Base-by-base conservation (phyloP, 1,139 yeast species). In the Saccharomyces hybrid region DNA sequence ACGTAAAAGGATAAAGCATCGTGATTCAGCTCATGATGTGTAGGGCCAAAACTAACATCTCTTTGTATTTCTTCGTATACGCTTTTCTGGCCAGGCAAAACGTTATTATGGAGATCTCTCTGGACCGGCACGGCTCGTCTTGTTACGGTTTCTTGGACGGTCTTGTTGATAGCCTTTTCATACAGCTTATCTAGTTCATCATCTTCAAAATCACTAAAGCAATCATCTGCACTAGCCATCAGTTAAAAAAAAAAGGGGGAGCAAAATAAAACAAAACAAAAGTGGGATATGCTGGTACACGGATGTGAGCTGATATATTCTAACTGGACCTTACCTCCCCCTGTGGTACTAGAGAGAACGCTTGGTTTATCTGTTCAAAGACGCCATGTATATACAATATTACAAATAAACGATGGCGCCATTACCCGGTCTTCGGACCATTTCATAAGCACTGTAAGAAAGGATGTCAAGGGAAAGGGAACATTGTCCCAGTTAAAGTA, bases 1-100 rank as follows among this genome's bases (percentile, higher is more conserved):
- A 88, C 74, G 65, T 84, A 89, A 0, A 82, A 75, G 6, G 62
- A 54, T n/a, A 82, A 66, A 26, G 65, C 69, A 0, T 68, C 67
- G 34, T 69, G 65, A 61, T 79, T 74, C 52, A 79, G 65, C 8
- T 60, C 64, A 62, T 83, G 87, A 60, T 81, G 86, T 0, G 83
- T 79, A 0, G 81, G 76, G 2, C 68, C 70, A 57, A 62, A 74
- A 0, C 68, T 65, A 2, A 73, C 69, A 2, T 63, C 65, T 14
- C 65, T 55, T 19, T 58, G 60, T 1, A 72, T 62, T 59, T 73
- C 75, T 56, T 72, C 74, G 57, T 74, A 73, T 8, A 63, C 61
- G 1, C 65, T 62, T 19, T 66, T 62, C 47, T 70, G 70, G 1
- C 65, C 64, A 2, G 65, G 69, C 6, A 72, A 55, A 2, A 64